Evolutionary conservation across 305 asterid species (phyloP).

Genomic region (Fraxinus latifolia): DNA sequence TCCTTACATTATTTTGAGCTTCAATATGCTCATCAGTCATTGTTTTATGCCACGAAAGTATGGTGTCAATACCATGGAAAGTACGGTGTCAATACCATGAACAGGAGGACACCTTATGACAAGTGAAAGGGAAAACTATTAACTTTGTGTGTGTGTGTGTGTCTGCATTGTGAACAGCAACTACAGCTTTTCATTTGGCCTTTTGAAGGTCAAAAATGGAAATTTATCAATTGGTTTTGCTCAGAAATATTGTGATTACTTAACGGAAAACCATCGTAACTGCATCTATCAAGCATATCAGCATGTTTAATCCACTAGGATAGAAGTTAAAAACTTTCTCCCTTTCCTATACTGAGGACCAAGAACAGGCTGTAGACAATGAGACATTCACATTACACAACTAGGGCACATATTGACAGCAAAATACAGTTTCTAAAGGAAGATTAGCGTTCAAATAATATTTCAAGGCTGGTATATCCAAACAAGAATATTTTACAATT

Average conservation of each 20-base stretch:
- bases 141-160: not conserved
- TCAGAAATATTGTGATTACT: not conserved
- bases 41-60: not conserved
- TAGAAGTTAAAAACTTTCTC: not conserved
- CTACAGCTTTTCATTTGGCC: not conserved
- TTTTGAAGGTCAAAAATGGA: not conserved
- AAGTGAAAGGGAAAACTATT: not conserved
- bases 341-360: not conserved
- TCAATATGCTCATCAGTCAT: not conserved
- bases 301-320: not conserved
- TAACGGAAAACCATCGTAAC: not conserved
- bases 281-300: not conserved
- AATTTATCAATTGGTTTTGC: not conserved
- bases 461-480: not conserved
- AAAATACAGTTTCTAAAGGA: not conserved
- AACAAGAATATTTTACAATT: not conserved
- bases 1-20: not conserved
- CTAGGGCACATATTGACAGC: not conserved
- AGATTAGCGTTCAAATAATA: too few relatives aligned
- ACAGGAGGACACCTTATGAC: not conserved
- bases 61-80: not conserved
- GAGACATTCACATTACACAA: not conserved
- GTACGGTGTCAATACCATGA: not conserved
- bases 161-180: not conserved
- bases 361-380: not conserved